Evolutionary conservation across 768 basidiomycete genomes (phyloP), one percentile per base, ranked within the genome.

Genomic region (Lentinula lateritia): DNA sequence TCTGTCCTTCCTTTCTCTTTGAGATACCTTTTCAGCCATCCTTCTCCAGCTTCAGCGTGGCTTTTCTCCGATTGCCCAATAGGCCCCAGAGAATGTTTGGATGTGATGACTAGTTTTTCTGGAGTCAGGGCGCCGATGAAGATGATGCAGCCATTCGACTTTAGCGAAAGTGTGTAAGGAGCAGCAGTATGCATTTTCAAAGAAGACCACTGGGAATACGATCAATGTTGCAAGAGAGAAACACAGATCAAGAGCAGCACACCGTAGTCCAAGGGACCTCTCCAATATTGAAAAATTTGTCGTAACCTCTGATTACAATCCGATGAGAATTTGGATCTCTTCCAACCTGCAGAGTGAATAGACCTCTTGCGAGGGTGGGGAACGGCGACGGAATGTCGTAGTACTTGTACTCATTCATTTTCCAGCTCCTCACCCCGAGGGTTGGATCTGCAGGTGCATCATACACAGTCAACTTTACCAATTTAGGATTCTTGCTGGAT

Each of bases 221-320:
- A 18, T 54, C 48, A 8, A 6, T 56, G 61, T 18, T 62, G 62
- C 42, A 63, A 12, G 23, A 41, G 16, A 58, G 39, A 7, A 41
- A n/a, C 7, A 58, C 12, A 5, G 23, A 42, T 36, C 53, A 28
- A 28, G 28, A 28, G 43, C 43, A 77, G 28, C 91, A 66, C 69
- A 96, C 96, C 61, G 87, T 86, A 0, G 90, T 95, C 94, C 95
- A 98, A 2, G 89, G 92, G 5, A 98, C 93, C 72, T 99, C 97
- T 3, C 88, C 92, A 35, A 97, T 92, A 70, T 97, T 98, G 80
- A 98, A 98, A 74, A 99, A 98, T 77, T 99, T 99, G 78, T 98
- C 97, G 71, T 99, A 98, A 0, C 96, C 97, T 50, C 97, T 78
- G 0, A 83, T 89, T 1, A 97, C 86, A 61, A 99, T 95, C 60